Evolutionary conservation across 805 yeast species (phyloP), one percentile per base, ranked within the genome.

Genomic region (Teunomyces tritomae): DNA sequence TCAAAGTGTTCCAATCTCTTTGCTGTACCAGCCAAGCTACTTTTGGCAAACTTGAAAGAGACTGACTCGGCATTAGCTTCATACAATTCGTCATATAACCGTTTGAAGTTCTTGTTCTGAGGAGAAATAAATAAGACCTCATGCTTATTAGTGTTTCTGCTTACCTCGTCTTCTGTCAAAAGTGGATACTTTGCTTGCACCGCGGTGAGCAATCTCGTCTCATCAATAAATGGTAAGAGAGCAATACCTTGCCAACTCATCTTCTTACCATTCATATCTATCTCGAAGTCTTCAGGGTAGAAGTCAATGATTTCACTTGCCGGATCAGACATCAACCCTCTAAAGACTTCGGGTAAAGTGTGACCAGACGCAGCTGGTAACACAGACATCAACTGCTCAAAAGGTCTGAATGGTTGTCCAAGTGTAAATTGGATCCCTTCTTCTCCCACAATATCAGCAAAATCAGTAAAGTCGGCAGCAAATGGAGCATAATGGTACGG

Each of bases 401-500:
- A 91, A 1, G 98, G 98, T 53, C 83, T 68, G 68, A 91, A 90
- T 9, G 98, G 97, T 47, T 75, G 73, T 6, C 96, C 96, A 36
- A 63, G 59, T 8, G 75, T 74, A 59, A 91, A 89, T 28, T 70
- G 67, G 14, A 89, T 74, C 0, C 82, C 71, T 27, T 67, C 63
- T 8, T 68, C 70, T 1, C 71, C 67, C 4, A 73, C 63, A 11
- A 83, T 61, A 6, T 74, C 79, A 8, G 64, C 62, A 36, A 86
- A 60, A 41, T 82, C 79, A 2, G 65, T 73, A 58, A 94, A 87
- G 64, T 94, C 99, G 5, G 85, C 78, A 0, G 97, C 98, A 75
- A 94, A 91, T 17, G 99, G 99, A 0, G 99, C 98, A 70, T 94
- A 95, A 62, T 94, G 98, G 63, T 85, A 92, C 0, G 98, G 99